Conservation (phyloP, 202 grass and related monocot species). For the Carex sylvatica region DNA sequence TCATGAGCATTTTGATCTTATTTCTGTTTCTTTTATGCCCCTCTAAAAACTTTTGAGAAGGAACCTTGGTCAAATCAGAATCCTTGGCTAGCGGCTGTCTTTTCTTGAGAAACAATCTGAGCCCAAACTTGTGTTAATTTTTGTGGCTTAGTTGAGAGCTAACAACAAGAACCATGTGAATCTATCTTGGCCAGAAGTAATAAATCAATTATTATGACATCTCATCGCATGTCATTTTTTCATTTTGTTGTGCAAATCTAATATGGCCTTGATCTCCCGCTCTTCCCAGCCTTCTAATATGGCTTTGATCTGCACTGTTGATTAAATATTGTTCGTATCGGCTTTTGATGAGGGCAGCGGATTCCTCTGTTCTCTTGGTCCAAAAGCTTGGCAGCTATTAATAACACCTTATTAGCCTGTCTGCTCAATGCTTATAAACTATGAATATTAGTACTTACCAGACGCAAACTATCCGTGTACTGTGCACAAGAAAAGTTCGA, state of each 20-base stretch:
- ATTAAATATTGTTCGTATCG: neutral
- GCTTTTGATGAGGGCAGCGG: neutral
- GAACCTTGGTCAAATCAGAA: conserved; percentile 38
- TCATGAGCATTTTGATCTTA: conserved; percentile 10
- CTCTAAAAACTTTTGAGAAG: conserved; percentile 31
- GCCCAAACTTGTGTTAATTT: conserved; percentile 17
- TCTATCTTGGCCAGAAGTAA: conserved; percentile 20
- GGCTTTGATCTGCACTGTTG: neutral
- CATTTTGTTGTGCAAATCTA: neutral
- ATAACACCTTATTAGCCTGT: too few relatives aligned
- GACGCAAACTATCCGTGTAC: too few relatives aligned
- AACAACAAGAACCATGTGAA: conserved; percentile 13
- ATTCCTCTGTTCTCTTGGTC: neutral
- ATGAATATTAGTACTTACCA: too few relatives aligned
- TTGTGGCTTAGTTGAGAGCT: conserved; percentile 21
- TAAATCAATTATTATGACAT: conserved; percentile 13
- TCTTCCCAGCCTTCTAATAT: neutral
- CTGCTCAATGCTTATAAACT: too few relatives aligned
- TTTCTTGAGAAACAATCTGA: conserved; percentile 17
- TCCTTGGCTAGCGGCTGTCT: conserved; percentile 18
- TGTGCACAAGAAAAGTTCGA: too few relatives aligned
- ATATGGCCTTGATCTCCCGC: neutral
- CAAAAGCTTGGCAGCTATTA: neutral
- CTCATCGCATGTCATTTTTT: neutral
- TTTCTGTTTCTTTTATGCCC: conserved; percentile 26